Conservation (phyloP, 805 yeast genomes). For the Candida rishiriensis region DNA sequence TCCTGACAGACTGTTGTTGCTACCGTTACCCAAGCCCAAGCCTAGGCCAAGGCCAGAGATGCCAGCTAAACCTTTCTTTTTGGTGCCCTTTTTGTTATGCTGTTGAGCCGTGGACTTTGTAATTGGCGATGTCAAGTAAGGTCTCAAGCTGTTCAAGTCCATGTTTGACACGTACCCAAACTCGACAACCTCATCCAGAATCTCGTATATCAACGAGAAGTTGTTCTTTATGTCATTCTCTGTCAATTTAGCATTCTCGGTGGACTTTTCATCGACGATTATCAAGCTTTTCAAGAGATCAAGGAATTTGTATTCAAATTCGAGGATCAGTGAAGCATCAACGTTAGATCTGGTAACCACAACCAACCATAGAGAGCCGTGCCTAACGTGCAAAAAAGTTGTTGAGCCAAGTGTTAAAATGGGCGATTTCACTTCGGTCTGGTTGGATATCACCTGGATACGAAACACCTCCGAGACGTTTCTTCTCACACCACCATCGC, state of each 20-base stretch:
- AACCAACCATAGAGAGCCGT: constrained; percentile 67
- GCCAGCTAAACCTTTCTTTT: not conserved
- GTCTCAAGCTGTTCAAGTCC: constrained; percentile 43
- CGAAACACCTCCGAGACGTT: constrained; percentile 84
- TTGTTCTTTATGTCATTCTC: constrained; percentile 57
- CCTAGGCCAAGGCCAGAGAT: not conserved
- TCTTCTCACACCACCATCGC: constrained; percentile 61
- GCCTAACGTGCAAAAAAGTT: constrained; percentile 73
- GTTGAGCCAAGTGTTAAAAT: constrained; percentile 88
- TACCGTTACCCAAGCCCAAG: constrained; percentile 1
- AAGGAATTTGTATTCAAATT: constrained; percentile 65
- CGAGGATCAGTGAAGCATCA: constrained; percentile 77
- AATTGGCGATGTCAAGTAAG: constrained; percentile 23
- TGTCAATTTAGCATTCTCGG: constrained; percentile 21
- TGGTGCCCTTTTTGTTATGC: constrained; percentile 2
- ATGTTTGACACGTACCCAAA: constrained; percentile 73
- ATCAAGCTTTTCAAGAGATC: constrained; percentile 40
- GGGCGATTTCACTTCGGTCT: constrained; percentile 54
- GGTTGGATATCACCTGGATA: constrained; percentile 78
- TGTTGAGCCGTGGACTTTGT: constrained; percentile 4
- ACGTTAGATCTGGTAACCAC: constrained; percentile 88
- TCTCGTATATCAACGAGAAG: constrained; percentile 66
- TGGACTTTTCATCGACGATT: constrained; percentile 25
- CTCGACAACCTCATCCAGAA: constrained; percentile 71
- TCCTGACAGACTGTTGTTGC: not conserved